Evolutionary conservation across 2,329 filamentous ascomycete genomes (phyloP).

Genomic region (Botryotinia calthae): DNA sequence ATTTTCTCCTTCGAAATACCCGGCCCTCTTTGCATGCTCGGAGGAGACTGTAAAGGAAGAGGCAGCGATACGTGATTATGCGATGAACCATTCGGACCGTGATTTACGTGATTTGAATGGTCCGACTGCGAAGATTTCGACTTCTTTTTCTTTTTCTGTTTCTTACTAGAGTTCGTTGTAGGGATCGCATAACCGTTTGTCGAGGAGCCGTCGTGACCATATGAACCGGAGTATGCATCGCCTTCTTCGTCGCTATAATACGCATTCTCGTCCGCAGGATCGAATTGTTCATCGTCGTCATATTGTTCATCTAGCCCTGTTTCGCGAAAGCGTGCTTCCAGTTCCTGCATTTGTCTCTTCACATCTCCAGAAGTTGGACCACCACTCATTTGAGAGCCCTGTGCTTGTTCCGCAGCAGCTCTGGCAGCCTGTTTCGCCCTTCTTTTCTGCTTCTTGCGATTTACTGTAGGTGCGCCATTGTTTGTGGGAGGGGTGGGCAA

Average conservation of each 20-base stretch:
- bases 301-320: conserved; percentile 34
- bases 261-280: conserved; percentile 50
- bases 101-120: conserved; percentile 29
- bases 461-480: conserved; percentile 53
- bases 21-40: conserved; percentile 42
- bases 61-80: conserved; percentile 37
- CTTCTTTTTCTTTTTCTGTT: conserved; percentile 44
- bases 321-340: conserved; percentile 35
- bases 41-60: conserved; percentile 40
- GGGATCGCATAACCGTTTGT: conserved; percentile 36
- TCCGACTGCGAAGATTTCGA: conserved; percentile 30
- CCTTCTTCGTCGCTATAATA: conserved; percentile 57
- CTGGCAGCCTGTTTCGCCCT: conserved; percentile 64
- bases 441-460: conserved; percentile 94
- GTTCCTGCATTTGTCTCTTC: conserved; percentile 33
- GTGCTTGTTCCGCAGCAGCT: conserved; percentile 36
- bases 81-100: conserved; percentile 32
- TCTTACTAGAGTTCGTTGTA: conserved; percentile 35
- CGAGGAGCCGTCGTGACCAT: conserved; percentile 37
- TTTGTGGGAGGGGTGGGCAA: conserved; percentile 32
- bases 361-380: conserved; percentile 24
- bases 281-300: conserved; percentile 40
- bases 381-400: conserved; percentile 28
- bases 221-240: conserved; percentile 38
- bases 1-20: conserved; percentile 68